A percentile compares a stretch with the other conserved stretches of the same genome.
These are phyloP conservation scores for Aspergillus sp. DNA, from an alignment of 2,329 filamentous ascomycete species.

Conservation along the genomic window DNA sequence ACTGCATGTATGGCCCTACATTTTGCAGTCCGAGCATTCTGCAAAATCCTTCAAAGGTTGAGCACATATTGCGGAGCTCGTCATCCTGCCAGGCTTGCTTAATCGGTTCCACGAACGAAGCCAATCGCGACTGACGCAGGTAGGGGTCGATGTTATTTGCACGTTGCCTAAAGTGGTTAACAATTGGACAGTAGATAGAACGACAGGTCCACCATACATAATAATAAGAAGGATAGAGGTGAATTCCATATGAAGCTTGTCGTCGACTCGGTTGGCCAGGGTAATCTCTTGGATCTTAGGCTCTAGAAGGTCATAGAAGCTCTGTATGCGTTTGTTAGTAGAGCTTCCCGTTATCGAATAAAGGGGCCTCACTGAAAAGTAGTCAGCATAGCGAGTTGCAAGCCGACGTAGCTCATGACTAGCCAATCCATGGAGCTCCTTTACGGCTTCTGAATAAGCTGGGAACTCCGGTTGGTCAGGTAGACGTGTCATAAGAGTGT, in stretches of 20 bases:
- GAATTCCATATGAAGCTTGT: constrained; percentile 81
- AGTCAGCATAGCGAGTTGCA: constrained; percentile 86
- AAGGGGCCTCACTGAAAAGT: constrained; percentile 64
- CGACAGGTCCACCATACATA: constrained; percentile 53
- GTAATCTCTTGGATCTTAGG: constrained; percentile 75
- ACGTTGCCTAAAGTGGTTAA: constrained; percentile 63
- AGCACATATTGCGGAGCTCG: constrained; percentile 66
- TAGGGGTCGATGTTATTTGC: constrained; percentile 70
- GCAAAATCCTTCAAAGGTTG: constrained; percentile 76
- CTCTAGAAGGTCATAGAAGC: constrained; percentile 85
- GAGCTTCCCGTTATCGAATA: background rate
- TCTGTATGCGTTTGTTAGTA: constrained; percentile 46
- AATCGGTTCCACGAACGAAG: constrained; percentile 78
- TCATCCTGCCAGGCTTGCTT: constrained; percentile 75
- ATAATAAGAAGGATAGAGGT: constrained; percentile 93
- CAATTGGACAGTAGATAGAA: background rate
- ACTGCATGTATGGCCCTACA: constrained; percentile 75
- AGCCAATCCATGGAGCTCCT: constrained; percentile 80
- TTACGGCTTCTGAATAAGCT: constrained; percentile 82
- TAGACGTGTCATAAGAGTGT: constrained; percentile 84
- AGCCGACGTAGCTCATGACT: constrained; percentile 86
- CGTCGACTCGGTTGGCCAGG: constrained; percentile 71
- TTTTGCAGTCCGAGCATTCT: constrained; percentile 74
- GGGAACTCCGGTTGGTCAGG: constrained; percentile 68
- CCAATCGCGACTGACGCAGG: constrained; percentile 70